Base-by-base conservation (phyloP, 2,329 filamentous ascomycete genomes). In the Fusarium sp. region DNA sequence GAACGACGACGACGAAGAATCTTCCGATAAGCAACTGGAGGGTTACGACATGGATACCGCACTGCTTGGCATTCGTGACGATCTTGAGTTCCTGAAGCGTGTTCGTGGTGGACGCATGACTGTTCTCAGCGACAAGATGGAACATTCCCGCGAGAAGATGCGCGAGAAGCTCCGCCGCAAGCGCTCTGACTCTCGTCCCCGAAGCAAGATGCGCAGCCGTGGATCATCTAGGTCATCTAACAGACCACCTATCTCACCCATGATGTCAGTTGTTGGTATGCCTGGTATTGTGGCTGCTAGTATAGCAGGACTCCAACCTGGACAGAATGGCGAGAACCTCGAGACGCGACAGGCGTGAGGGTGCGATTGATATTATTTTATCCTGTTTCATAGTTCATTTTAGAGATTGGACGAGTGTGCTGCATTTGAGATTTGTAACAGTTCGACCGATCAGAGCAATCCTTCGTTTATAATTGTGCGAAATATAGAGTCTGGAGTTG, bases 201-300 rank as follows among this genome's bases (percentile, higher is more conserved):
- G 61, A 30, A 72, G 69, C 43, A 72, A 72, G 43, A 40, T 66
- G 5, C 55, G 68, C 28, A 71, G 69, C 28, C 63, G 68, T 4
- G 68, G 68, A 1, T 71, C 69, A n/a, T 71, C 69, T 1, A 37
- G 69, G 6, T 72, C 68, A 3, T 71, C 69, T 1, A 71, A 71
- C 47, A 49, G 69, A n/a, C 68, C 69, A 1, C 65, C 65, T 13
- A 71, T 71, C 18, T 71, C 69, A 3, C 69, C 69, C 8, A 71
- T 71, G 69, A 71, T 71, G 69, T 66, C 68, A 0, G 69, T 71
- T 6, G 69, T 71, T 5, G 69, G 69, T 2, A 71, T 71, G 69
- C 69, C 69, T 1, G 69, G 69, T 54, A 72, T 71, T 5, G 69
- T 71, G 16, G 69, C 69, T 16, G 69, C 69, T 3, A 72, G 69